phyloP scores from a whole-genome alignment of 2,329 filamentous ascomycete genomes.

The Hypoxylon sp. region DNA sequence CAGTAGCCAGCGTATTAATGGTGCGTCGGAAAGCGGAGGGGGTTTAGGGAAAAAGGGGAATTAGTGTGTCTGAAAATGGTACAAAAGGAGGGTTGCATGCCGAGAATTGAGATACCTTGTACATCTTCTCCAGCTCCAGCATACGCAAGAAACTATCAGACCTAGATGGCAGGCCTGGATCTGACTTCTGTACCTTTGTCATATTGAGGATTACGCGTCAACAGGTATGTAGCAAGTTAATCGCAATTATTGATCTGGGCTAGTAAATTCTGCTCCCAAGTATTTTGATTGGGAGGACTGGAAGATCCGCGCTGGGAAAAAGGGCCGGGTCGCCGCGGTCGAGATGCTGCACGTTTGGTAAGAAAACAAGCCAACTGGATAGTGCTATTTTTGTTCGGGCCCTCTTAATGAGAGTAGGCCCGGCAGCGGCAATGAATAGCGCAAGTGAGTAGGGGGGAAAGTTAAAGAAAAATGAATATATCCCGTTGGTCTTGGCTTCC shows the following conservation, averaged over 20 bases:
- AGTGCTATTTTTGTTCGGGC: conserved; percentile 36
- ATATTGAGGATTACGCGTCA: conserved; percentile 56
- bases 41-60: conserved; percentile 39
- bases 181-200: conserved; percentile 52
- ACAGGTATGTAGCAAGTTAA: conserved; percentile 36
- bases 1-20: conserved; percentile 50
- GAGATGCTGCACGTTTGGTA: conserved; percentile 46
- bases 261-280: conserved; percentile 30
- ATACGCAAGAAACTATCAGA: conserved; percentile 70
- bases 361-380: conserved; percentile 46
- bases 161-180: conserved; percentile 52
- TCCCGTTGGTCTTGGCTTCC: conserved; percentile 46
- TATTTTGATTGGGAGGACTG: conserved; percentile 33
- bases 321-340: conserved; percentile 52
- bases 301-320: conserved; percentile 45
- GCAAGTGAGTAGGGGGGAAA: conserved; percentile 26
- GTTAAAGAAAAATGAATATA: conserved; percentile 43
- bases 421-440: conserved; percentile 37
- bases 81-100: conserved; percentile 51
- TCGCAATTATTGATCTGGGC: conserved; percentile 27
- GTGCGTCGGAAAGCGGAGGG: conserved; percentile 50
- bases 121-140: conserved; percentile 72
- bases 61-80: conserved; percentile 40
- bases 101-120: conserved; percentile 65
- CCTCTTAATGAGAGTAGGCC: conserved; percentile 40